phyloP scores from a whole-genome alignment of 177 flowering plant genomes.

The Telopea speciosissima region DNA sequence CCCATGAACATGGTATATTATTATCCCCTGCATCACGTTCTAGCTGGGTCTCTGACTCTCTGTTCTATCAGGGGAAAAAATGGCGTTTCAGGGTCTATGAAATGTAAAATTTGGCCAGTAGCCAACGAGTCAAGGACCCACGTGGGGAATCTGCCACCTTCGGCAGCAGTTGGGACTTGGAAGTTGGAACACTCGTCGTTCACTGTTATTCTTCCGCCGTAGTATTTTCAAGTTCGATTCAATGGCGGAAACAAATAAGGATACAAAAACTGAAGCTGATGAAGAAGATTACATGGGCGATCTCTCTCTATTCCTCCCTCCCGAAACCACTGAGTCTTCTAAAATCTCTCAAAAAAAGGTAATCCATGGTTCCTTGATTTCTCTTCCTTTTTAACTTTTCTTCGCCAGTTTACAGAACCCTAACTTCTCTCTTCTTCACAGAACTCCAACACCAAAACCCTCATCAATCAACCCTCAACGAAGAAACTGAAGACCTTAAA shows the following conservation, averaged over 20 bases:
- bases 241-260: conserved; percentile 29
- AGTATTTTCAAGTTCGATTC: not conserved
- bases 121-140: too few species aligned
- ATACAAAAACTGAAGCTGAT: conserved; percentile 18
- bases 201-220: too few species aligned
- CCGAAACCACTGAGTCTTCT: conserved; percentile 33
- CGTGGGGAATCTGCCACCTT: too few species aligned
- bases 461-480: conserved; percentile 22
- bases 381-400: not conserved
- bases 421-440: conserved; percentile 14
- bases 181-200: too few species aligned
- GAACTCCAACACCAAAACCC: conserved; percentile 18
- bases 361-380: not conserved
- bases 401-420: not conserved
- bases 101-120: too few species aligned
- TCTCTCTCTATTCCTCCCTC: conserved; percentile 70
- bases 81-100: too few species aligned
- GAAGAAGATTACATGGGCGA: conserved; percentile 95
- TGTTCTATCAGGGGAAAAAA: too few species aligned
- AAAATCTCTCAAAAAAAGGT: conserved; percentile 37
- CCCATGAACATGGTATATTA: not conserved
- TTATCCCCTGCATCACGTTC: conserved; percentile 3
- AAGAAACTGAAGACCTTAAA: conserved; percentile 39
- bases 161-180: too few species aligned
- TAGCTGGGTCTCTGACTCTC: too few species aligned